Base-by-base conservation (phyloP, 768 basidiomycete genomes). In the Amanita exitialis region DNA sequence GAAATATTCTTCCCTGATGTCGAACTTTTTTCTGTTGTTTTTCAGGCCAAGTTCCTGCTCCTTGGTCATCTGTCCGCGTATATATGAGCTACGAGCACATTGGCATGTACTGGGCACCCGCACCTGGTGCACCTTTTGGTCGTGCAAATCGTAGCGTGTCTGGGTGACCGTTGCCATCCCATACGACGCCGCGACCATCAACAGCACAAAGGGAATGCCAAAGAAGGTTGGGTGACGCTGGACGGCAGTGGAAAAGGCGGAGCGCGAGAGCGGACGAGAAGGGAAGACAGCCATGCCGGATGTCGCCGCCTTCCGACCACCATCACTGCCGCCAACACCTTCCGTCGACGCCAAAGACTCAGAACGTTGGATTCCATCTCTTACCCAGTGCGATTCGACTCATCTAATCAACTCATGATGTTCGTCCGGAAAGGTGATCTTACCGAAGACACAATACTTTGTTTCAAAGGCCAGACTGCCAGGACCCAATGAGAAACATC, bases 1-100 rank as follows among this genome's bases (percentile, higher is more conserved):
- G 62, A 85, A 97, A 66, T 98, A 99, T 62, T 96, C 94, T 63
- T 97, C 95, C 49, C 90, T 73, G 15, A 96, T 87, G 66, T 98
- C 94, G 53, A 96, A 83, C 70, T 81, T 86, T 69, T 83, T 86
- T 66, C 84, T 75, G 44, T 76, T 67, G 49, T 74, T 78, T 55
- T 83, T 74, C 58, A 93, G 69, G 8, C 80, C 77, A 18, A 94
- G 72, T 55, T 89, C 85, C 57, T 93, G 80, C 62, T 92, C 84
- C 55, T 81, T 82, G 35, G 80, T 77, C 32, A 96, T 66, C 90
- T 75, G 54, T 23, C 10, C 32, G 16, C 15, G 18, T 2, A 30
- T 12, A 47, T 30, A 30, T 8, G 25, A 25, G 12, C 30, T 28
- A 30, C 30, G 5, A 30, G 4, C 10, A 30, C 27, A 8, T 28